Percentiles rank a stretch among this genome's conserved stretches.
phyloP scores from a whole-genome alignment of 192 early-diverging fungal species.

The Phlyctochytrium arcticum region DNA sequence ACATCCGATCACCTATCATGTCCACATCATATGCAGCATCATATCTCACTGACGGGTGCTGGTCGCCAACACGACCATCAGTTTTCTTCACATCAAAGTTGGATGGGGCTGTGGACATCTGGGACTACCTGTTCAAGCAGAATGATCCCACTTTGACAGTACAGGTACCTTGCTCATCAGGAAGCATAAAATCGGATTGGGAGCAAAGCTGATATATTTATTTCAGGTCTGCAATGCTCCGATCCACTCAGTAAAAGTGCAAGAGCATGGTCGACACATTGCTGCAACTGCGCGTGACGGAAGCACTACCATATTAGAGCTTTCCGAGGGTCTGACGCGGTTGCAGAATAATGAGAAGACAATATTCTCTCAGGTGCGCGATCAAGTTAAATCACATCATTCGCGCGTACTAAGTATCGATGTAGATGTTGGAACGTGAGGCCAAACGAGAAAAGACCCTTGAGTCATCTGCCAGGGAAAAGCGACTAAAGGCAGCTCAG shows the following conservation, averaged over 20 bases:
- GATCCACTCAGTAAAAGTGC: constrained; percentile 53
- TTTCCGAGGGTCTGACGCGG: constrained; percentile 47
- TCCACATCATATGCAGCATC: constrained; percentile 42
- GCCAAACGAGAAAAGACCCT: constrained; percentile 60
- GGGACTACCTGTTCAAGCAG: constrained; percentile 61
- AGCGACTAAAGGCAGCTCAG: constrained; percentile 55
- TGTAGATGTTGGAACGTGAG: constrained; percentile 60
- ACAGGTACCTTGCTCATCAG: no score
- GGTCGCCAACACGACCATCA: constrained; percentile 53
- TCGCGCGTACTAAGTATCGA: neutral
- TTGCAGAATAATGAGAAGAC: constrained; percentile 54
- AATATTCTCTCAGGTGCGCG: constrained; percentile 48
- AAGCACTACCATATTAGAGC: constrained; percentile 48
- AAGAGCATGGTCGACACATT: constrained; percentile 55
- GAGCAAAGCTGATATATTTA: neutral
- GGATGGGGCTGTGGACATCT: constrained; percentile 56
- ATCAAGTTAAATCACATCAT: neutral
- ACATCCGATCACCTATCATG: constrained; percentile 56
- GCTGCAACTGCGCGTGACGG: constrained; percentile 54
- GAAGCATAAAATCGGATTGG: no score
- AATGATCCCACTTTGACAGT: constrained; percentile 54
- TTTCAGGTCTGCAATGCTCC: constrained; percentile 49
- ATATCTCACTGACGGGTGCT: constrained; percentile 58
- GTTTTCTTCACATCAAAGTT: constrained; percentile 57
- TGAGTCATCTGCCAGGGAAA: constrained; percentile 51